These are phyloP conservation scores for Russula griseocarnosa DNA, from an alignment of 768 basidiomycete species.

Conservation along the genomic window DNA sequence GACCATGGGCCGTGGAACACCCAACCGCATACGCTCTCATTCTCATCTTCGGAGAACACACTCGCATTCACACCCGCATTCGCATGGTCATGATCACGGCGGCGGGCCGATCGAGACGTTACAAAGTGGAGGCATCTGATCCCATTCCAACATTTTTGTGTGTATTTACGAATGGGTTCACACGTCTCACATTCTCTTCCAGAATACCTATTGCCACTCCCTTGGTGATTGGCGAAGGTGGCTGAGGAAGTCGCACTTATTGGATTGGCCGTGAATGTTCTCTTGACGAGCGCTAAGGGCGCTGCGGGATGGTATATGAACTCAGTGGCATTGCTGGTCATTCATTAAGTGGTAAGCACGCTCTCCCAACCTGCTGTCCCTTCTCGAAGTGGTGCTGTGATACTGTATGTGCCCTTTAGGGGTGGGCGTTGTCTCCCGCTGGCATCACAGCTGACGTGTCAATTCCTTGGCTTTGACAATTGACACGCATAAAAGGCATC, in stretches of 20 bases:
- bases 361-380: background rate
- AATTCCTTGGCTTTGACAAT: background rate
- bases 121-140: slow-evolving; percentile 16
- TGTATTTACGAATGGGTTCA: too few species aligned
- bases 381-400: background rate
- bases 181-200: too few species aligned
- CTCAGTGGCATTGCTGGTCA: slow-evolving; percentile 87
- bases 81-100: slow-evolving; percentile 14
- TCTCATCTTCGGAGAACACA: slow-evolving; percentile 26
- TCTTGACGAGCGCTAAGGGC: slow-evolving; percentile 79
- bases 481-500: too few species aligned
- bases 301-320: slow-evolving; percentile 86
- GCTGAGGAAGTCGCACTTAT: slow-evolving; percentile 77
- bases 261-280: slow-evolving; percentile 79
- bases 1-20: background rate
- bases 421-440: background rate
- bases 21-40: slow-evolving; percentile 2
- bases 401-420: background rate
- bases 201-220: background rate
- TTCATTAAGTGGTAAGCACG: slow-evolving; percentile 69
- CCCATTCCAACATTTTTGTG: too few species aligned
- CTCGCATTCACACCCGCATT: slow-evolving; percentile 23
- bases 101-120: slow-evolving; percentile 25
- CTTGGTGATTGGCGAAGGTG: too few species aligned
- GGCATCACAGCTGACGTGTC: background rate